Evolutionary conservation across 75 land plant genomes (phyloP).

Genomic region (Pseudotsuga menziesii): DNA sequence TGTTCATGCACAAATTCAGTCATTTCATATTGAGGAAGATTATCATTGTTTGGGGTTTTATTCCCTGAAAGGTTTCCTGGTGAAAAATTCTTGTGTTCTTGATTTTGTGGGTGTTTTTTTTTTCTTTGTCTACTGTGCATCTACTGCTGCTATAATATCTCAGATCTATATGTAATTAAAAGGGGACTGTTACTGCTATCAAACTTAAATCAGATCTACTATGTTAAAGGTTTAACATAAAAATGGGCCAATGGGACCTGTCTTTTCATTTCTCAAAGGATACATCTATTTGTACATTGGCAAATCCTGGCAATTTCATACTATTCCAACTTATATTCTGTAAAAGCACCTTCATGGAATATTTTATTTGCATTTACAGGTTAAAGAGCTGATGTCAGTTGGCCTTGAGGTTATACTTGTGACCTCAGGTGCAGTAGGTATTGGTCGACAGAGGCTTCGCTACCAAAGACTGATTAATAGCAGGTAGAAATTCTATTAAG

Average conservation of each 20-base stretch:
- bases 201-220: too few relatives aligned
- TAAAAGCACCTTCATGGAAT: not conserved
- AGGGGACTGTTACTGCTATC: too few relatives aligned
- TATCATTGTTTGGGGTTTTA: too few relatives aligned
- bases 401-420: constrained; percentile 88
- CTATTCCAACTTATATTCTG: not conserved
- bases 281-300: not conserved
- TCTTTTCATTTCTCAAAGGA: not conserved
- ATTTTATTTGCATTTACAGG: constrained; percentile 29
- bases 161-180: too few relatives aligned
- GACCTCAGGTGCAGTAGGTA: constrained; percentile 92
- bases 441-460: constrained; percentile 83
- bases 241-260: not conserved
- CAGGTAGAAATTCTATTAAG: not conserved
- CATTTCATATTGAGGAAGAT: too few relatives aligned
- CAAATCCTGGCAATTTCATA: not conserved
- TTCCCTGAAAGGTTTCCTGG: too few relatives aligned
- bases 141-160: too few relatives aligned
- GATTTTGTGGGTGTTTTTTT: too few relatives aligned
- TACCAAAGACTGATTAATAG: constrained; percentile 70
- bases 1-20: too few relatives aligned
- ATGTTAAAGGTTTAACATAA: too few relatives aligned
- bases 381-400: constrained; percentile 62
- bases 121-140: too few relatives aligned
- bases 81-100: too few relatives aligned